Evolutionary conservation across 371 early-diverging fungal genomes (phyloP).

Genomic region (Circinella umbellata): DNA sequence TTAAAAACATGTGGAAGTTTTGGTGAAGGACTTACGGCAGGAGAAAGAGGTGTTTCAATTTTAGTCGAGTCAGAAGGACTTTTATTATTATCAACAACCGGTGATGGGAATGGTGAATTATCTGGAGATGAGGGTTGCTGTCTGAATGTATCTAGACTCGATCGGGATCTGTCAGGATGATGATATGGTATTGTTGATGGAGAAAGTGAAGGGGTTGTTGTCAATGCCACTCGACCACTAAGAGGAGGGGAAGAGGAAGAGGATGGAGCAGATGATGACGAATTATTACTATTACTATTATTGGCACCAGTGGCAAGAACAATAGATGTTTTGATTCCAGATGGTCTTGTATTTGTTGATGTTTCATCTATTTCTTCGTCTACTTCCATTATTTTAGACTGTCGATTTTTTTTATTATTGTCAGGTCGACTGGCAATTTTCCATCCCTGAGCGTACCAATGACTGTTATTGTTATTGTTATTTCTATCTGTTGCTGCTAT

Average conservation of each 20-base stretch:
- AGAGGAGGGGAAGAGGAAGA: no score
- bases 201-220: constrained; percentile 9
- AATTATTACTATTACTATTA: neutral
- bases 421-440: neutral
- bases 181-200: constrained; percentile 1
- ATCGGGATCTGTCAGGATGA: neutral
- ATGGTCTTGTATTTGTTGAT: neutral
- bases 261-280: no score
- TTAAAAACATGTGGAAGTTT: neutral
- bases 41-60: neutral
- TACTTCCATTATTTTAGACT: constrained; percentile 10
- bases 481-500: neutral
- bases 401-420: constrained; percentile 6
- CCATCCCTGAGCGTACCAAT: constrained; percentile 12
- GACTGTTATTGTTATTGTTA: neutral
- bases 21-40: neutral
- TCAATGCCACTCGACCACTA: no score
- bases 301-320: neutral
- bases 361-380: neutral
- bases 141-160: constrained; percentile 5
- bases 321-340: neutral
- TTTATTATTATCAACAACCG: neutral
- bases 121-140: neutral
- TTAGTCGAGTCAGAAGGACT: neutral
- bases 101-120: constrained; percentile 2